phyloP scores from a whole-genome alignment of 2,329 filamentous ascomycete genomes.

The Epicoccum nigrum region DNA sequence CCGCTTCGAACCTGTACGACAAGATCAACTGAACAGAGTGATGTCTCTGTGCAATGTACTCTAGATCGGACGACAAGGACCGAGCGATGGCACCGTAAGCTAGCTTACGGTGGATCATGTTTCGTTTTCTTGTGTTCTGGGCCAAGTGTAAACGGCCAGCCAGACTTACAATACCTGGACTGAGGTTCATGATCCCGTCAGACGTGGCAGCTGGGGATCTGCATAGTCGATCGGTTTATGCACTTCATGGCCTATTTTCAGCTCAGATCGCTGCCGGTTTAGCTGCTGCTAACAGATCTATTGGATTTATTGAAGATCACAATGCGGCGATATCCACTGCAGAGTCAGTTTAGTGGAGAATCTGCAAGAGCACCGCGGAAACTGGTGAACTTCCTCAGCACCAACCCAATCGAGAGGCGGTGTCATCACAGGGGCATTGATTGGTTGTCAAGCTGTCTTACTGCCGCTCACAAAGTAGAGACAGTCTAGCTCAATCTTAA shows the following conservation, averaged over 20 bases:
- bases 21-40: neutral
- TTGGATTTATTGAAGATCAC: neutral
- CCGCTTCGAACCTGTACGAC: neutral
- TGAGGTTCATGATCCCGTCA: constrained; percentile 5
- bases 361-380: no score
- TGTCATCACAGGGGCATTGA: no score
- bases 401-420: no score
- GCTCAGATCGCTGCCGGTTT: neutral
- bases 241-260: neutral
- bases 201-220: constrained; percentile 10
- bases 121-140: constrained; percentile 16
- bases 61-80: neutral
- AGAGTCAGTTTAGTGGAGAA: constrained; percentile 6
- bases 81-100: neutral
- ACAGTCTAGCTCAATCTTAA: no score
- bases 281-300: neutral
- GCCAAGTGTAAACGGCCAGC: neutral
- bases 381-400: no score
- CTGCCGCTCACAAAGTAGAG: no score
- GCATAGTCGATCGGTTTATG: neutral
- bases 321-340: neutral
- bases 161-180: neutral
- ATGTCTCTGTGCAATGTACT: neutral
- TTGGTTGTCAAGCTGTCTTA: no score
- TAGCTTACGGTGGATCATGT: constrained; percentile 7